Base-by-base conservation (phyloP, 108 stramenopile species). In the Fistulifera solaris region DNA sequence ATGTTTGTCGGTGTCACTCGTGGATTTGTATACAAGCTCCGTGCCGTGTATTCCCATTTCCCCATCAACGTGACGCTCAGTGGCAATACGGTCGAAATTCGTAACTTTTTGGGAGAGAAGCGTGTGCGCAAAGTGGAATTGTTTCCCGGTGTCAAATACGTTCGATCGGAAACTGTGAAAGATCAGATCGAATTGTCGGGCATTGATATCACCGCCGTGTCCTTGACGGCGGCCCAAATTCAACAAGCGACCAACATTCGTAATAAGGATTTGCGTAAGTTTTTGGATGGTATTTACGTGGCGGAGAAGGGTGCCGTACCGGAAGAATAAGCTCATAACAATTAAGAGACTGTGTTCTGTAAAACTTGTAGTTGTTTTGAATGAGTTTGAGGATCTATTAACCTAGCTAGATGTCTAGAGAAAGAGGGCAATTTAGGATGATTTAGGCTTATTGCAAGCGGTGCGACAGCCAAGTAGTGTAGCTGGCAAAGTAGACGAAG, bases 211-310 rank as follows among this genome's bases (percentile, higher is more conserved):
- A 77, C 90, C 38, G 56, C 68, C n/a, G 99, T 99, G 19, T 95
- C 94, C 43, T 80, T 97, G 38, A 92, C 92, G 38, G 88, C 87
- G 46, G 96, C 96, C 27, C 80, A 87, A 62, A 96, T 99, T 62
- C 95, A 96, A 68, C 94, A 96, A 70, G 68, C 90, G 25, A 96
- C 94, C 71, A 94, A 88, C 48, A 88, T 98, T 56, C 87, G 93
- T 43, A 80, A 95, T 47, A 99, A 99, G 92, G 99, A 98, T 97
- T 88, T 99, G 68, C 99, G 97, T 87, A 98, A 98, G 78, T 99
- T 99, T 83, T 85, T 99, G 59, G 99, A 99, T 62, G 99, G 97
- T 67, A 97, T 99, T 61, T 99, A 98, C 77, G 97, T 99, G 24
- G 85, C 86, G 16, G 94, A 98, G 69, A 96, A 96, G 85, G 93